Evolutionary conservation across 805 yeast genomes (phyloP).

Genomic region (Candida piceae): DNA sequence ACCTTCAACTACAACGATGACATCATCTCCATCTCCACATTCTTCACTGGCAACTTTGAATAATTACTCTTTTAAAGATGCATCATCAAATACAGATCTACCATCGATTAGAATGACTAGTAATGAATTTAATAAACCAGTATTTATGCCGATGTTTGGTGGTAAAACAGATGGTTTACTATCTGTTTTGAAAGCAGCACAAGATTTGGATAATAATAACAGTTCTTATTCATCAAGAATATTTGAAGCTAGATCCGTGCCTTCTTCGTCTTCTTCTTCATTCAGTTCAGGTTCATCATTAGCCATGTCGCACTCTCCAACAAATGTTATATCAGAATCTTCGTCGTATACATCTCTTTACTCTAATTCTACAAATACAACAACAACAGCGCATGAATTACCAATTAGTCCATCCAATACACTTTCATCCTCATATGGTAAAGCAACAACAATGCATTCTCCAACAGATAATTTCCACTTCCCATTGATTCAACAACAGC

Average conservation of each 20-base stretch:
- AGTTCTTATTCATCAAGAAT: background rate
- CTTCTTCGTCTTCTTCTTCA: constrained; percentile 1
- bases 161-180: constrained; percentile 18
- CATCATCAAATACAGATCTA: background rate
- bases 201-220: constrained; percentile 11
- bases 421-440: background rate
- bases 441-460: no score
- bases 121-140: background rate
- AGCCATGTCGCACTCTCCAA: background rate
- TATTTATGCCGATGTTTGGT: background rate
- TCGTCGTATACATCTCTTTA: background rate
- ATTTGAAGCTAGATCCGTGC: background rate
- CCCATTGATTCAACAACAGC: background rate
- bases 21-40: constrained; percentile 4
- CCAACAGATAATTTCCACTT: background rate
- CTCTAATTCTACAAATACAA: background rate
- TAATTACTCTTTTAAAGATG: background rate
- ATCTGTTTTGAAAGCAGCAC: constrained; percentile 24
- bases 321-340: background rate
- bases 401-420: background rate
- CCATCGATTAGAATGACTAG: background rate
- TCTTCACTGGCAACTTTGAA: background rate
- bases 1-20: background rate
- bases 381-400: background rate
- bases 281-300: background rate